Evolutionary conservation across 176 grass and related monocot species (phyloP), one percentile per base, ranked within the genome.

Genomic region (Aegilops longissima): DNA sequence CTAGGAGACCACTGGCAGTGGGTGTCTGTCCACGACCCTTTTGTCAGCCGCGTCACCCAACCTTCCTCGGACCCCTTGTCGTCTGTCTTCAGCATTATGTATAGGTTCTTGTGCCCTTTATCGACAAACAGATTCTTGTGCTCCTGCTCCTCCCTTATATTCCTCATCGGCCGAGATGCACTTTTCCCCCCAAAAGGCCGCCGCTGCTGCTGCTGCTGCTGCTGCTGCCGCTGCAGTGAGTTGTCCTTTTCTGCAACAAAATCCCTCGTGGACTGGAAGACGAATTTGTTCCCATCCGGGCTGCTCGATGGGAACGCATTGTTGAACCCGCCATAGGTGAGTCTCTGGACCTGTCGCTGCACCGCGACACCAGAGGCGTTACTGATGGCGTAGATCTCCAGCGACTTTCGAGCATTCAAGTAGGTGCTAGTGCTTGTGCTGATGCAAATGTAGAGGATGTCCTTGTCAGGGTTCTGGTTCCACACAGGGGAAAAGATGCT

Each of bases 381-480:
- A 1, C 36, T 8, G 1, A 91, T 80, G 4, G 85, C n/a, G 18
- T 24, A 45, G 31, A 88, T 84, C 17, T 87, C 45, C 18, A 90
- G 5, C 24, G 16, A 35, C n/a, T 70, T 83, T 1, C 0, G 78
- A 61, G 18, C 49, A 52, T 52, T 4, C 11, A 52, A 16, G 12
- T 52, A 52, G 49, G 6, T 0, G 73, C 27, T 42, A 13, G 23
- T 3, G 80, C 42, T 88, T 88, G 66, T n/a, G 17, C 89, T 80
- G 0, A 66, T 9, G 23, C 89, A 87, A 6, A 91, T 29, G 51
- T 90, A 90, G 1, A 90, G 52, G 14, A 70, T 79, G 52, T 87
- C 89, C 85, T 13, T 61, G 3, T 44, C 78, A 0, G 83, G 31
- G 12, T 87, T 90, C 11, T 87, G 89, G 89, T 83, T 90, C 89